Evolutionary conservation across 441 rosid species (phyloP), one percentile per base, ranked within the genome.

Genomic region (Mallotus repandus): DNA sequence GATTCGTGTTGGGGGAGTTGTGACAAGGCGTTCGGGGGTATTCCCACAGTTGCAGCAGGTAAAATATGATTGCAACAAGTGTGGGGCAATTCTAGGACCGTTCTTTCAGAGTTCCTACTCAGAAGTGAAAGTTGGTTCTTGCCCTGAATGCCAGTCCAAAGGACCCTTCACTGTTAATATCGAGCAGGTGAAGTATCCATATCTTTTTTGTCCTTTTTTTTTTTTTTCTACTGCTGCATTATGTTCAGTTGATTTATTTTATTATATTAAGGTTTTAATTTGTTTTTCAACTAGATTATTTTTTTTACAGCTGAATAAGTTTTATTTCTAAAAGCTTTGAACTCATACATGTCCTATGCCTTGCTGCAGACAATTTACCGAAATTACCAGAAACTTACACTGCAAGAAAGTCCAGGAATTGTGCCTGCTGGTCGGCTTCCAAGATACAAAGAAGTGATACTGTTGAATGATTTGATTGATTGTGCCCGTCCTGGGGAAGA

Each of bases 371-470:
- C 99, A 29, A 83, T 96, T 76, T 96, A 96, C 82, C 86, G 98
- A 78, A 96, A 96, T 74, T 96, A 93, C 80, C 98, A 96, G 88
- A 96, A 96, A 80, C 94, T 96, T 60, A 91, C 96, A 18, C 95
- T 96, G 67, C 98, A 96, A 82, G 99, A 96, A 86, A 93, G 98
- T 82, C 99, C 99, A 59, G 98, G 98, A 83, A 96, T 91, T 72
- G 98, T 96, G 65, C 99, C 98, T 72, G 99, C 99, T 32, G 99
- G 99, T 53, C 88, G 98, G 79, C 98, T 96, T 81, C 99, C 99
- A 69, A 89, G 99, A 88, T 89, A 89, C 89, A 96, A 96, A 84
- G 98, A 96, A 89, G 97, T 96, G 75, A 96, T 96, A 72, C 80
- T 93, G 74, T 76, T 93, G 78, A 93, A 93, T 77, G 99, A 96